Evolutionary conservation across 2,329 filamentous ascomycete genomes (phyloP).

Genomic region (Aspergillus sojae): DNA sequence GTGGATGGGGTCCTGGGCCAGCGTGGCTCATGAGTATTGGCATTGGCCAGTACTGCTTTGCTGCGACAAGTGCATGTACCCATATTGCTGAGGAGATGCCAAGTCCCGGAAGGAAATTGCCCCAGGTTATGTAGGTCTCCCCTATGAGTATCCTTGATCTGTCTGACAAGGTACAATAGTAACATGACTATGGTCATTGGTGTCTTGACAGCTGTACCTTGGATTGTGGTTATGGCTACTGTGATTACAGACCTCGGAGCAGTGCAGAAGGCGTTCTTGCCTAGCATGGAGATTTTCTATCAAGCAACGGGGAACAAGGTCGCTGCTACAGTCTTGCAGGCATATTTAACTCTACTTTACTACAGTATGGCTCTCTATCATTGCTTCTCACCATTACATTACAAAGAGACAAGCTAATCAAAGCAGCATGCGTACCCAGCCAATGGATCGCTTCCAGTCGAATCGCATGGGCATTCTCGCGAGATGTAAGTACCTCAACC

Average conservation of each 20-base stretch:
- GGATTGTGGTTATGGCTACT: constrained; percentile 29
- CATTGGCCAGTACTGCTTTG: constrained; percentile 20
- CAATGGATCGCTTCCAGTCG: constrained; percentile 37
- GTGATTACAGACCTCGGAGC: constrained; percentile 31
- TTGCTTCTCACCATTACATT: no score
- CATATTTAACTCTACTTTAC: constrained; percentile 19
- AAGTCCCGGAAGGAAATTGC: constrained; percentile 17
- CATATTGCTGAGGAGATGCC: constrained; percentile 24
- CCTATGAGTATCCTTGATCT: neutral
- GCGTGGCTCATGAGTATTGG: constrained; percentile 22
- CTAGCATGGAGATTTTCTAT: constrained; percentile 21
- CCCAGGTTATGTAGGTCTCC: constrained; percentile 19
- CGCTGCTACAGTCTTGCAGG: constrained; percentile 19
- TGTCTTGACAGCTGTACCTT: constrained; percentile 30
- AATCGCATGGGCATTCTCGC: constrained; percentile 37
- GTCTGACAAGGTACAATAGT: constrained; percentile 12
- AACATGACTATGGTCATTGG: constrained; percentile 33
- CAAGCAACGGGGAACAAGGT: constrained; percentile 29
- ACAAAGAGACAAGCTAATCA: neutral
- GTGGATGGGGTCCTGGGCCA: constrained; percentile 14
- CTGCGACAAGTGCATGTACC: constrained; percentile 14
- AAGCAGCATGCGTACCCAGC: constrained; percentile 27
- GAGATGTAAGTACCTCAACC: constrained; percentile 25
- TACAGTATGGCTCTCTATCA: constrained; percentile 3
- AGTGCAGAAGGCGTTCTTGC: constrained; percentile 22